These are phyloP conservation scores for Sordaria brevicollis DNA, from an alignment of 495 filamentous ascomycete species.

Conservation along the genomic window DNA sequence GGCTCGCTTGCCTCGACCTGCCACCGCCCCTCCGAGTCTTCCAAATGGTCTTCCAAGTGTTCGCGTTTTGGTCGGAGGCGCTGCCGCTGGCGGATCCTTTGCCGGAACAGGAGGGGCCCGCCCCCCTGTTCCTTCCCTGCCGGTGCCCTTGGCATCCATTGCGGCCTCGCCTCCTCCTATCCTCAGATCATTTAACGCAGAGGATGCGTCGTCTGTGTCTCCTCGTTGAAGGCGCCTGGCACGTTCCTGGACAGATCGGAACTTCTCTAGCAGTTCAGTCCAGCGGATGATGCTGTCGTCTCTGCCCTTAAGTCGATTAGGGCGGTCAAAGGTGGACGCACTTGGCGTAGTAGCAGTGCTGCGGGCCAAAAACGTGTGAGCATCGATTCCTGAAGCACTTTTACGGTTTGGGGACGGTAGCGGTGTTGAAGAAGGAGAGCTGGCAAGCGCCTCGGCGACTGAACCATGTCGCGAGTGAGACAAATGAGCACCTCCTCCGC, in stretches of 20 bases:
- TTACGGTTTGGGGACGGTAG: slow-evolving; percentile 13
- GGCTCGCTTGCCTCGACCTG: slow-evolving; percentile 42
- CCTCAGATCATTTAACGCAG: slow-evolving; percentile 28
- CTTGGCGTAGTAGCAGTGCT: slow-evolving; percentile 38
- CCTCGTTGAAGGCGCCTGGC: slow-evolving; percentile 43
- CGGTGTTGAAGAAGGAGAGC: slow-evolving; percentile 14
- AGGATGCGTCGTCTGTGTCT: slow-evolving; percentile 29
- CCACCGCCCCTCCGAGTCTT: slow-evolving; percentile 54
- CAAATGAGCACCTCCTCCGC: slow-evolving; percentile 5
- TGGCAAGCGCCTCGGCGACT: slow-evolving; percentile 21
- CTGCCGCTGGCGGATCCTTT: slow-evolving; percentile 30
- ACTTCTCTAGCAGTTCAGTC: slow-evolving; percentile 94
- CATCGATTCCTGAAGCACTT: slow-evolving; percentile 5
- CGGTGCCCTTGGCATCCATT: slow-evolving; percentile 30
- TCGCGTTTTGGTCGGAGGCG: slow-evolving; percentile 11
- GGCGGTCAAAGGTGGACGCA: slow-evolving; percentile 57
- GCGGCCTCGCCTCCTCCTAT: slow-evolving; percentile 32
- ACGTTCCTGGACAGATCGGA: slow-evolving; percentile 77
- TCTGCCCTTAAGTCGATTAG: slow-evolving; percentile 71
- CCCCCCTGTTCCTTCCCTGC: slow-evolving; percentile 23
- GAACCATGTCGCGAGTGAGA: slow-evolving; percentile 29
- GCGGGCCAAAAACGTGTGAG: slow-evolving; percentile 11
- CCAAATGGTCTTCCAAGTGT: slow-evolving; percentile 57
- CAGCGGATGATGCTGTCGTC: slow-evolving; percentile 81
- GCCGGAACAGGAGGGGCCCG: slow-evolving; percentile 27